Evolutionary conservation across 139 green algal genomes (phyloP).

Genomic region (Ettlia oleoabundans): DNA sequence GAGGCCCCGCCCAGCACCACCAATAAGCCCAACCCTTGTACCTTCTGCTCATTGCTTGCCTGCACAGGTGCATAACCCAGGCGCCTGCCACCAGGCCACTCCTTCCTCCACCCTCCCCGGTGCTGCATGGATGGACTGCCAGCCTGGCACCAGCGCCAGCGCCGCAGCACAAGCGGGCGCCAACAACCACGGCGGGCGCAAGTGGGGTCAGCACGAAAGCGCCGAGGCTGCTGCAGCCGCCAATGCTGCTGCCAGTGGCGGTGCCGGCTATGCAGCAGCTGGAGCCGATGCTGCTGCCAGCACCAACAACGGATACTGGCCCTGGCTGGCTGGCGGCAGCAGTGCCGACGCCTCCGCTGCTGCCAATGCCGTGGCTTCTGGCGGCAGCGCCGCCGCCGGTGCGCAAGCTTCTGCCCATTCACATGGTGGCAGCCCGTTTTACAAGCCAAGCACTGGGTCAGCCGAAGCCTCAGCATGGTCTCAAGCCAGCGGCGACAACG

Average conservation of each 20-base stretch:
- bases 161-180: neutral
- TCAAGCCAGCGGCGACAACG: neutral
- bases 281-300: too few species aligned
- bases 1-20: too few species aligned
- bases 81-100: constrained; percentile 1
- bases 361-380: neutral
- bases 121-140: constrained; percentile 7
- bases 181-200: neutral
- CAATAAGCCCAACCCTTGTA: too few species aligned
- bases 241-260: too few species aligned
- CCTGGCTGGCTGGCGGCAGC: too few species aligned
- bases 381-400: neutral
- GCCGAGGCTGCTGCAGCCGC: neutral
- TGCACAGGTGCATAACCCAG: neutral
- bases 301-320: too few species aligned
- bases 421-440: neutral
- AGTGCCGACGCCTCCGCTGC: neutral
- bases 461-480: neutral
- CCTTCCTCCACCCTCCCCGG: constrained; percentile 13
- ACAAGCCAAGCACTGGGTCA: neutral
- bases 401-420: neutral
- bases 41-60: too few species aligned
- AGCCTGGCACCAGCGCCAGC: constrained; percentile 2
- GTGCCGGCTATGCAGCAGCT: too few species aligned
- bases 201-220: neutral